These are phyloP conservation scores for Penicillium fimorum DNA, from an alignment of 495 filamentous ascomycete species.

Conservation along the genomic window DNA sequence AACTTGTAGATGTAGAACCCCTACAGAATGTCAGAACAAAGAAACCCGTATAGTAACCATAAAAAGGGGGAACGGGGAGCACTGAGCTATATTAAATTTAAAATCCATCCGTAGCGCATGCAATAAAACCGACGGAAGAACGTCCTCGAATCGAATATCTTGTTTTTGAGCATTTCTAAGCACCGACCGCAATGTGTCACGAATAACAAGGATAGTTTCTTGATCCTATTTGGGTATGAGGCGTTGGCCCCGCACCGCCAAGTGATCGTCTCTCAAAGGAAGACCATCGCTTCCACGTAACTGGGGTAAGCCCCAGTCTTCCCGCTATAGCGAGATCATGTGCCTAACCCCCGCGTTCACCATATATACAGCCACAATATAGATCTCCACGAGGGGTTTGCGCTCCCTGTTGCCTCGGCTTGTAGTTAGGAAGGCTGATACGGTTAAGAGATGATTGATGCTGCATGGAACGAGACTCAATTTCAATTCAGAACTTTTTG, in stretches of 20 bases:
- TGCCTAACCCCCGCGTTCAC: background rate
- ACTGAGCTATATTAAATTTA: conserved; percentile 8
- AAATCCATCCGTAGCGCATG: conserved; percentile 10
- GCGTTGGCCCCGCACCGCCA: conserved; percentile 20
- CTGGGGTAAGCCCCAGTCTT: background rate
- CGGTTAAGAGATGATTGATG: too few species aligned
- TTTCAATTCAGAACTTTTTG: too few species aligned
- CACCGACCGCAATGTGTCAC: conserved; percentile 1
- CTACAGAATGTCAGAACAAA: conserved; percentile 2
- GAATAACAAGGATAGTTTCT: background rate
- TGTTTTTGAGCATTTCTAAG: background rate
- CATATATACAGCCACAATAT: background rate
- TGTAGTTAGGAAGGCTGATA: background rate
- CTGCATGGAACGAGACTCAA: too few species aligned
- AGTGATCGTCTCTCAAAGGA: conserved; percentile 5
- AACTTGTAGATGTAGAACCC: background rate
- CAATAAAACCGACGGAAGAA: background rate
- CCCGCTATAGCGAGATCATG: background rate
- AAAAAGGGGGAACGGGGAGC: background rate
- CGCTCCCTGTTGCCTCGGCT: background rate
- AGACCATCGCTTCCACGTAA: background rate
- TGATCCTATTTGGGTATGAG: conserved; percentile 8
- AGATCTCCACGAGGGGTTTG: background rate
- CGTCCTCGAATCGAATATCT: background rate
- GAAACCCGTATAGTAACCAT: background rate